A percentile compares a stretch with the other conserved stretches of the same genome.
Evolutionary conservation across 495 filamentous ascomycete species (phyloP).

Genomic region (Opeltia flavorubescens): DNA sequence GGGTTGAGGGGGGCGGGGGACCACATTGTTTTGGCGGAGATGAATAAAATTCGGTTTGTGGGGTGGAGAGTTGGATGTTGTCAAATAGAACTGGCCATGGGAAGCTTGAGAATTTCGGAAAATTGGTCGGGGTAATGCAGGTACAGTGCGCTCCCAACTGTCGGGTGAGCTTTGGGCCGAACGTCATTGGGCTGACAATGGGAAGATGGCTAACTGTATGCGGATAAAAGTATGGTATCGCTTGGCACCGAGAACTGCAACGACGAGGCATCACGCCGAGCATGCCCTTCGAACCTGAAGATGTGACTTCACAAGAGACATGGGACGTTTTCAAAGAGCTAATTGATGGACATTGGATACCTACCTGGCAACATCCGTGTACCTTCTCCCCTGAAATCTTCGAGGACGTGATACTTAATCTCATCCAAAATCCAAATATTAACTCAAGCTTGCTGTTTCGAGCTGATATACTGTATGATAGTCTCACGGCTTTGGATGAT

Average conservation of each 20-base stretch:
- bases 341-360: slow-evolving; percentile 9
- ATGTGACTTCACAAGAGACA: neutral
- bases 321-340: slow-evolving; percentile 2
- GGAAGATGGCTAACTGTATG: neutral
- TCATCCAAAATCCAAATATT: slow-evolving; percentile 59
- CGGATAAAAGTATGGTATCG: neutral
- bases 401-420: slow-evolving; percentile 12
- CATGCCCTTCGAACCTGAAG: slow-evolving; percentile 1
- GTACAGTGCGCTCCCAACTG: neutral
- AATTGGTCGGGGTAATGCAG: neutral
- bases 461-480: slow-evolving; percentile 65
- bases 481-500: slow-evolving; percentile 8
- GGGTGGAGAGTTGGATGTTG: neutral
- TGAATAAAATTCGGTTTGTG: neutral
- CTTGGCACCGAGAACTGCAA: too few relatives aligned
- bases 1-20: slow-evolving; percentile 7
- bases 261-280: too few relatives aligned
- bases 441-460: slow-evolving; percentile 72
- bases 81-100: neutral
- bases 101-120: neutral
- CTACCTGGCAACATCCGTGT: slow-evolving; percentile 13
- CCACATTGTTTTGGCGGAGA: slow-evolving; percentile 8
- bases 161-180: neutral
- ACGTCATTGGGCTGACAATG: neutral
- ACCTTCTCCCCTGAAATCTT: slow-evolving; percentile 12